phyloP scores from a whole-genome alignment of 768 basidiomycete genomes.

The Hemileccinum impolitum region DNA sequence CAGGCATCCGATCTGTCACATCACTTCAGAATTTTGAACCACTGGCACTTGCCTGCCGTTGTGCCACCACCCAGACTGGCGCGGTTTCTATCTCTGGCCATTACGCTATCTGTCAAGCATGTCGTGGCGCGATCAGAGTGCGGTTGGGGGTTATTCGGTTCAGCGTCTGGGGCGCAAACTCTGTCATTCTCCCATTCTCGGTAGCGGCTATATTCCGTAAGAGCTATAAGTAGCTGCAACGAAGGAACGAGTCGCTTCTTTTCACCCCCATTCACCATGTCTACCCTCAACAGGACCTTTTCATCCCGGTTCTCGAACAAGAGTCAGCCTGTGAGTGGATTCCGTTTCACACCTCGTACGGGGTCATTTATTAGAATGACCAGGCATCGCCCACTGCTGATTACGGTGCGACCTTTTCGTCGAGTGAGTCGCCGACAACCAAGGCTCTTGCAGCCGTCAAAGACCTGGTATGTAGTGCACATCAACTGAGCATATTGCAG shows the following conservation, averaged over 20 bases:
- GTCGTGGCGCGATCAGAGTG: slow-evolving; percentile 2
- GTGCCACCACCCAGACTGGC: background rate
- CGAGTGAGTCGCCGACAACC: slow-evolving; percentile 14
- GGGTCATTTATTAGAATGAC: slow-evolving; percentile 1
- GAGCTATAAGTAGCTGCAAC: slow-evolving; percentile 26
- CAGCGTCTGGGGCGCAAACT: slow-evolving; percentile 7
- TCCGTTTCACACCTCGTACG: background rate
- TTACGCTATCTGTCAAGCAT: slow-evolving; percentile 2
- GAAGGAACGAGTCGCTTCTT: background rate
- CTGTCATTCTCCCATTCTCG: slow-evolving; percentile 15
- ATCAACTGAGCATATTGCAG: background rate
- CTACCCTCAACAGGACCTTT: slow-evolving; percentile 26
- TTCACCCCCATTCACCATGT: slow-evolving; percentile 19
- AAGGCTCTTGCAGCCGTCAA: slow-evolving; percentile 29
- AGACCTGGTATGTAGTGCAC: slow-evolving; percentile 24
- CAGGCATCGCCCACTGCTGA: slow-evolving; percentile 15
- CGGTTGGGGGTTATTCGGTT: slow-evolving; percentile 21
- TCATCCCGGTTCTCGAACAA: slow-evolving; percentile 30
- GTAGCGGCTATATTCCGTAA: slow-evolving; percentile 3
- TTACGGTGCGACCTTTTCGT: background rate
- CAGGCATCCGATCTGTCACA: no score
- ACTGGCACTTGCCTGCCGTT: background rate
- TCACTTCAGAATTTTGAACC: background rate
- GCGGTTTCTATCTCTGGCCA: background rate
- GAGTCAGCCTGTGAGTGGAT: slow-evolving; percentile 22